Evolutionary conservation across 2,329 filamentous ascomycete species (phyloP).

Genomic region (Claviceps sp.): DNA sequence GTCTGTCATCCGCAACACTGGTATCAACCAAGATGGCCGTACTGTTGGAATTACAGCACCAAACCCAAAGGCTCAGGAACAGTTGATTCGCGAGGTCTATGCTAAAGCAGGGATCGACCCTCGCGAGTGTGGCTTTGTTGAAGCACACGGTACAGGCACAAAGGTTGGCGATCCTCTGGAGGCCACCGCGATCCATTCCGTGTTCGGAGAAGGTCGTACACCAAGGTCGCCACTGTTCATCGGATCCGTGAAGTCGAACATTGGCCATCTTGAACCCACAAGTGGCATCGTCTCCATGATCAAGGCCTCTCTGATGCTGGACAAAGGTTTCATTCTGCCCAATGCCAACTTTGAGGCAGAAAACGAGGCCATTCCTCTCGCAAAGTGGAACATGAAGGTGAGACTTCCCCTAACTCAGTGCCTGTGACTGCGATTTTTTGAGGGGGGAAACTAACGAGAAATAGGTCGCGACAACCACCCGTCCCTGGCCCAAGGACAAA

Average conservation of each 20-base stretch:
- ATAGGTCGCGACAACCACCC: conserved; percentile 27
- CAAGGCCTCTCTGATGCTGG: conserved; percentile 36
- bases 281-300: conserved; percentile 36
- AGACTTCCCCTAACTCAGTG: conserved; percentile 19
- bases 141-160: conserved; percentile 45
- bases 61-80: conserved; percentile 32
- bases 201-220: conserved; percentile 26
- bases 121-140: conserved; percentile 22
- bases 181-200: conserved; percentile 30
- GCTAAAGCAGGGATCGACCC: conserved; percentile 14
- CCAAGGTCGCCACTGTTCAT: conserved; percentile 27
- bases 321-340: conserved; percentile 34
- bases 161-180: conserved; percentile 42
- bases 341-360: conserved; percentile 36
- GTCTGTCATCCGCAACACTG: conserved; percentile 36
- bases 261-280: conserved; percentile 38
- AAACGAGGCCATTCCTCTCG: conserved; percentile 34
- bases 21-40: conserved; percentile 42
- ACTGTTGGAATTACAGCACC: conserved; percentile 37
- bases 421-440: background rate
- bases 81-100: conserved; percentile 26
- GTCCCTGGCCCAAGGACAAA: conserved; percentile 34
- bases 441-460: background rate
- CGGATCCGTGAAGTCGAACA: conserved; percentile 36
- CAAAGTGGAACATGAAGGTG: conserved; percentile 36